Evolutionary conservation across 2,329 filamentous ascomycete species (phyloP).

Genomic region (Sarocladium kiliense): DNA sequence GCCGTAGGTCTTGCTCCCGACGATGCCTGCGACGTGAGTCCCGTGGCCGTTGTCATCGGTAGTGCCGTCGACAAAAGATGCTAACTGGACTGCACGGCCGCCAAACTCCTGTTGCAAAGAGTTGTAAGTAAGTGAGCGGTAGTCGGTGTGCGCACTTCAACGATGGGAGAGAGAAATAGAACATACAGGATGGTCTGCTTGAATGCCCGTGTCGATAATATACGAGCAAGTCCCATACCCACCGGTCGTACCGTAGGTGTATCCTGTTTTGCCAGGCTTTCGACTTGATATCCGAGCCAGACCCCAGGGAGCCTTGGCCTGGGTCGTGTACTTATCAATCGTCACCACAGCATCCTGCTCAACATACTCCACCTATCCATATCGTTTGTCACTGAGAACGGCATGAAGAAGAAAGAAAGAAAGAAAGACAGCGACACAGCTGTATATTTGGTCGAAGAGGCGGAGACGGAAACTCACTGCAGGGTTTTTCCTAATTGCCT

Average conservation of each 20-base stretch:
- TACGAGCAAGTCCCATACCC: constrained; percentile 18
- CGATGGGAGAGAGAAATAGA: neutral
- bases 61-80: neutral
- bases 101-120: constrained; percentile 14
- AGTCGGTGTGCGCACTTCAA: neutral
- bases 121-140: neutral
- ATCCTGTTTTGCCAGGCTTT: neutral
- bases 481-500: constrained; percentile 14
- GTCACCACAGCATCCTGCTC: constrained; percentile 28
- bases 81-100: constrained; percentile 13
- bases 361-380: constrained; percentile 25
- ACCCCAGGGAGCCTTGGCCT: constrained; percentile 20
- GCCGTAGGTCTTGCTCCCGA: constrained; percentile 19
- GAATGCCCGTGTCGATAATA: constrained; percentile 36
- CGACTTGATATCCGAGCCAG: neutral
- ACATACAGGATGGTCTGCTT: constrained; percentile 12
- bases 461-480: constrained; percentile 9
- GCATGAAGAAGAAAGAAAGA: no score
- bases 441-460: neutral
- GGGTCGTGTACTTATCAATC: neutral
- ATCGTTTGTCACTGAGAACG: neutral
- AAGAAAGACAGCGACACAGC: no score
- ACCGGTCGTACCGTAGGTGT: neutral
- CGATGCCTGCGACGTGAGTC: constrained; percentile 21
- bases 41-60: constrained; percentile 28